Conservation (phyloP, 2,329 filamentous ascomycete species). For the Aspergillus felis region DNA sequence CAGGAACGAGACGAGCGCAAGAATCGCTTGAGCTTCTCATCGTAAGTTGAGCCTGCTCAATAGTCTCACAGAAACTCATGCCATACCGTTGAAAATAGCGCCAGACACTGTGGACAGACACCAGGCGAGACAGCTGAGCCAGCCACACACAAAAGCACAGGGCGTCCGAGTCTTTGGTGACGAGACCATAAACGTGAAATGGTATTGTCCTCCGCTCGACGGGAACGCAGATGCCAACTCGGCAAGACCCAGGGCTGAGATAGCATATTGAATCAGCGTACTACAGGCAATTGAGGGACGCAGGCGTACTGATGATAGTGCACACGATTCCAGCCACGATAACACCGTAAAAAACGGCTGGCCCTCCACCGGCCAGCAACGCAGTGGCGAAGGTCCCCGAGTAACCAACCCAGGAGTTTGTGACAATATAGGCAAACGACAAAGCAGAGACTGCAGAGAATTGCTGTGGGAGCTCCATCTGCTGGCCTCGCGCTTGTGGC, state of each 20-base stretch:
- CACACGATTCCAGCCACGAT: conserved; percentile 20
- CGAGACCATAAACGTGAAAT: conserved; percentile 27
- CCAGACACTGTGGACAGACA: conserved; percentile 15
- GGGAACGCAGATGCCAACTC: conserved; percentile 26
- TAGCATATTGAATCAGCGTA: neutral
- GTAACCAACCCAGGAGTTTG: conserved; percentile 32
- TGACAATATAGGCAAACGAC: conserved; percentile 25
- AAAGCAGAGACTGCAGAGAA: conserved; percentile 20
- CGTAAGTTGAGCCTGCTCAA: neutral
- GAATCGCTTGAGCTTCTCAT: neutral
- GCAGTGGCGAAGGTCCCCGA: conserved; percentile 16
- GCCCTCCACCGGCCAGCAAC: conserved; percentile 22
- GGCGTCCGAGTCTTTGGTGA: conserved; percentile 7
- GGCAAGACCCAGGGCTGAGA: conserved; percentile 14
- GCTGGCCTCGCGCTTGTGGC: neutral
- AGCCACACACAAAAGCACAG: conserved; percentile 21
- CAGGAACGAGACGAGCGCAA: conserved; percentile 7
- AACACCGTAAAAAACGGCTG: conserved; percentile 19
- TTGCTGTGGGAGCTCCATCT: conserved; percentile 13
- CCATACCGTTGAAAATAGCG: conserved; percentile 16
- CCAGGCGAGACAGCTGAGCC: conserved; percentile 23
- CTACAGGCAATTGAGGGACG: neutral
- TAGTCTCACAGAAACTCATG: conserved; percentile 7
- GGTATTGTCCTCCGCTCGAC: conserved; percentile 27
- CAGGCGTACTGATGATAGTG: conserved; percentile 16